Evolutionary conservation across 352 stramenopile species (phyloP).

Genomic region (Phytophthora pisi): DNA sequence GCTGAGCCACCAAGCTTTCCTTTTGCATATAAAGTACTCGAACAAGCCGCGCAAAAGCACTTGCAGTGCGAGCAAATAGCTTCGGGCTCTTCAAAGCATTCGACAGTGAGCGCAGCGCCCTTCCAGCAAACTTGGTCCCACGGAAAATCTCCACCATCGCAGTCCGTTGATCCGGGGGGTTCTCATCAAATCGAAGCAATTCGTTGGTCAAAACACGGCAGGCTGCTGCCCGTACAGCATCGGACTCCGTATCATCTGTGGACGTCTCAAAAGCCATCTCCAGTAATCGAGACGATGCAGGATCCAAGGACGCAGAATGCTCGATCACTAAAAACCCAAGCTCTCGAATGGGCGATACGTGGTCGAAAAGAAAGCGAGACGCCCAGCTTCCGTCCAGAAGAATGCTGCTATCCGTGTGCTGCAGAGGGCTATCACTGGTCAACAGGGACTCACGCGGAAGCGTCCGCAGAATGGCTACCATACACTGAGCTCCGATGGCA

Average conservation of each 20-base stretch:
- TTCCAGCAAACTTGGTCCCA: constrained; percentile 26
- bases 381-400: constrained; percentile 55
- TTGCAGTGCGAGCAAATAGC: constrained; percentile 27
- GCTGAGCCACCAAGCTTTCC: constrained; percentile 23
- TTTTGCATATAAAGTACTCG: constrained; percentile 37
- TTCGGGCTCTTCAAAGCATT: constrained; percentile 38
- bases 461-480: constrained; percentile 37
- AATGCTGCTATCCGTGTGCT: constrained; percentile 43
- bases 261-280: constrained; percentile 59
- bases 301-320: constrained; percentile 3
- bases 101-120: constrained; percentile 25
- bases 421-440: constrained; percentile 20
- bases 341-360: constrained; percentile 49
- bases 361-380: constrained; percentile 66
- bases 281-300: constrained; percentile 32
- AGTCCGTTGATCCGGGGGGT: constrained; percentile 14
- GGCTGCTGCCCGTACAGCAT: constrained; percentile 57
- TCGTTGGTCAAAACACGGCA: constrained; percentile 37
- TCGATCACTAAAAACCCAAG: constrained; percentile 49
- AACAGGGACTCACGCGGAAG: constrained; percentile 34
- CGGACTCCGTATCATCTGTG: constrained; percentile 53
- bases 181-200: constrained; percentile 32
- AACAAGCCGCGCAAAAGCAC: constrained; percentile 39
- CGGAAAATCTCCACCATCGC: constrained; percentile 28
- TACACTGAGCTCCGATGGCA: constrained; percentile 41